Percentiles rank a stretch among this genome's conserved stretches.
Evolutionary conservation across 768 basidiomycete species (phyloP).

Genomic region (Mycena vitilis): DNA sequence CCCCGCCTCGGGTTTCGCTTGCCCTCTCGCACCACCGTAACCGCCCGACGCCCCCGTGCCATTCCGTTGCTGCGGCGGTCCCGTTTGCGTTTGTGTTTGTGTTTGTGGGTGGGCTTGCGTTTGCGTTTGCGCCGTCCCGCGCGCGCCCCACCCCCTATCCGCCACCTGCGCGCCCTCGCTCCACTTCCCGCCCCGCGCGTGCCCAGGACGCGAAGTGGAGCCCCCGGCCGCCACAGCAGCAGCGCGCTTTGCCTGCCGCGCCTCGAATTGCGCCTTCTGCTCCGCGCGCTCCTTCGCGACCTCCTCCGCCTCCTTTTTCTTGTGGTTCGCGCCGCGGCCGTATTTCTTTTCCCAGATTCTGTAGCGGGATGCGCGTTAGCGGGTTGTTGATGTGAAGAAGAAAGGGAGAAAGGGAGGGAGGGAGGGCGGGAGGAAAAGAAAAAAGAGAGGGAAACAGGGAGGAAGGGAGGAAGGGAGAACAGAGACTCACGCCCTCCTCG

Average conservation of each 20-base stretch:
- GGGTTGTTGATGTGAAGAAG: not conserved
- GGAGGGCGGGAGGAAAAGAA: not conserved
- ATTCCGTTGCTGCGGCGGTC: too few species aligned
- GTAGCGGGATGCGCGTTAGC: too few species aligned
- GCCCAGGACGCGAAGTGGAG: constrained; percentile 11
- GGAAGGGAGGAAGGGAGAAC: not conserved
- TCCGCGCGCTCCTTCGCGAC: constrained; percentile 37
- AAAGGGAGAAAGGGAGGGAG: not conserved
- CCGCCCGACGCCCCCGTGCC: not conserved
- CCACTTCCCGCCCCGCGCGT: constrained; percentile 33
- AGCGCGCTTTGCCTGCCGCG: constrained; percentile 24
- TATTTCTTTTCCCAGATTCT: constrained; percentile 99
- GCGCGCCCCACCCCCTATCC: constrained; percentile 32
- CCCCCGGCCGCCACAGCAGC: constrained; percentile 5
- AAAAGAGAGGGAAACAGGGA: not conserved
- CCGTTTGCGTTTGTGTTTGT: not conserved
- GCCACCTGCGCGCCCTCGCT: constrained; percentile 22
- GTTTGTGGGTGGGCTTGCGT: not conserved
- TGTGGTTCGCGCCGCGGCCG: constrained; percentile 90
- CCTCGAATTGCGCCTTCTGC: constrained; percentile 24
- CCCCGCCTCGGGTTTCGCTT: constrained; percentile 1
- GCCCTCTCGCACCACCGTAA: not conserved
- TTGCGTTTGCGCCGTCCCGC: not conserved
- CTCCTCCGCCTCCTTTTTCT: constrained; percentile 67
- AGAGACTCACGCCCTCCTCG: constrained; percentile 85